Evolutionary conservation across 768 basidiomycete species (phyloP), one percentile per base, ranked within the genome.

Genomic region (Tephrocybe rancida): DNA sequence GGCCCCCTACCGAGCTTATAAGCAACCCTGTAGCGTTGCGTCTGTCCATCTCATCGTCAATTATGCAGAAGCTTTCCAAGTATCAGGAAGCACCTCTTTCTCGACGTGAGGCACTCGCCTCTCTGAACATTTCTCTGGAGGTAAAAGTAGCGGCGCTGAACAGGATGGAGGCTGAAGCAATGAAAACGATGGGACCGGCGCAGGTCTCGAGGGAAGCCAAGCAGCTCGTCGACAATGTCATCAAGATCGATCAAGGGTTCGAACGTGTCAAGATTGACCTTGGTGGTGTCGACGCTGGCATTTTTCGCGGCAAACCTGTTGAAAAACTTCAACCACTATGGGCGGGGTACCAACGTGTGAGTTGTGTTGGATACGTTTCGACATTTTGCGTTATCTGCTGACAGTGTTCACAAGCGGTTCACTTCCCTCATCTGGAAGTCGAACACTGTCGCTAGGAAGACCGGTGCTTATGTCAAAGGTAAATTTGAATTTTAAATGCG

Each of bases 191-290:
- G 8, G 44, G 30, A 16, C 30, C 35, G 18, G 22, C 43, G 10
- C 48, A 32, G 38, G 30, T 41, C 16, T 18, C 18, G 18, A 38
- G 24, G 37, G 57, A 58, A 22, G 46, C 53, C 18, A 58, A 44
- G 43, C 39, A 51, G 19, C 52, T 58, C n/a, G 30, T 43, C n/a
- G 48, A 54, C 5, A 19, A 25, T 42, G 21, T 58, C 34, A 48
- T 58, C 11, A 54, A 50, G 35, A 47, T 58, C n/a, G 57, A 58
- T 27, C 57, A 58, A 27, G 52, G 48, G 22, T 54, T 58, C 25
- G 57, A 58, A 43, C 48, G 49, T 14, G 24, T 54, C 26, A 58
- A 58, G 27, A 54, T 50, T 22, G 52, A 48, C 29, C 35, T 58
- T 37, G 48, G 26, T 1, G 35, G 34, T 14, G 32, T 58, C 27